Conservation (phyloP, 352 stramenopile genomes). For the Pythium vanterpoolii region DNA sequence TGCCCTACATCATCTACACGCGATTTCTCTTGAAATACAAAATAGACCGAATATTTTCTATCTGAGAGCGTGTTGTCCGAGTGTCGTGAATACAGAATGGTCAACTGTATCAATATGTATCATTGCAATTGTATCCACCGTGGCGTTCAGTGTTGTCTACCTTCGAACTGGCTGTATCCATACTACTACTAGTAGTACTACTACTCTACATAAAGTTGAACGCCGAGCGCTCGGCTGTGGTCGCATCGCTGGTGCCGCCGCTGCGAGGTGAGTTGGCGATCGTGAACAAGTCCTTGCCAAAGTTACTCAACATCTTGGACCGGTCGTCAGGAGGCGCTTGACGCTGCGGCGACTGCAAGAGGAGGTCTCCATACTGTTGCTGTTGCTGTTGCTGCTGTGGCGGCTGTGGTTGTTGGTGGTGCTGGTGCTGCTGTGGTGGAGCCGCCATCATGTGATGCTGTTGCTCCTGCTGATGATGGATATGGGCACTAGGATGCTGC, state of each 20-base stretch:
- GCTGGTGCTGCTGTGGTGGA: conserved; percentile 19
- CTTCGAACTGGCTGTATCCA: background rate
- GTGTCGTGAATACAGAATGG: too few relatives aligned
- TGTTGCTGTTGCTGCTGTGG: conserved; percentile 31
- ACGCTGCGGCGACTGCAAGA: conserved; percentile 27
- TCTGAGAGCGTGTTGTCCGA: too few relatives aligned
- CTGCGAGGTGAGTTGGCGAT: conserved; percentile 79
- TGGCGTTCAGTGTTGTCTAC: conserved; percentile 1
- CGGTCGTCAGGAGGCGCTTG: conserved; percentile 45
- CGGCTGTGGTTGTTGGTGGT: conserved; percentile 25
- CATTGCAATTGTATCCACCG: background rate
- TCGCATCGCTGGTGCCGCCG: conserved; percentile 23
- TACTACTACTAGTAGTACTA: too few relatives aligned
- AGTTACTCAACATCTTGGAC: conserved; percentile 67
- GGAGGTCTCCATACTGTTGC: conserved; percentile 31
- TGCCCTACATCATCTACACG: too few relatives aligned
- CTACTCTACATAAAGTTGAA: conserved; percentile 89
- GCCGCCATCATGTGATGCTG: too few relatives aligned
- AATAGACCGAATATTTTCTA: conserved; percentile 19
- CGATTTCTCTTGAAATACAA: conserved; percentile 7
- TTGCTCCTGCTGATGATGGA: conserved; percentile 26
- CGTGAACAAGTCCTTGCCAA: conserved; percentile 84
- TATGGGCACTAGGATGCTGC: background rate
- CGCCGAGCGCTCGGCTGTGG: conserved; percentile 54
- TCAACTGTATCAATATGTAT: too few relatives aligned